These are phyloP conservation scores for Pleurotus giganteus DNA, from an alignment of 768 basidiomycete species.

Conservation along the genomic window DNA sequence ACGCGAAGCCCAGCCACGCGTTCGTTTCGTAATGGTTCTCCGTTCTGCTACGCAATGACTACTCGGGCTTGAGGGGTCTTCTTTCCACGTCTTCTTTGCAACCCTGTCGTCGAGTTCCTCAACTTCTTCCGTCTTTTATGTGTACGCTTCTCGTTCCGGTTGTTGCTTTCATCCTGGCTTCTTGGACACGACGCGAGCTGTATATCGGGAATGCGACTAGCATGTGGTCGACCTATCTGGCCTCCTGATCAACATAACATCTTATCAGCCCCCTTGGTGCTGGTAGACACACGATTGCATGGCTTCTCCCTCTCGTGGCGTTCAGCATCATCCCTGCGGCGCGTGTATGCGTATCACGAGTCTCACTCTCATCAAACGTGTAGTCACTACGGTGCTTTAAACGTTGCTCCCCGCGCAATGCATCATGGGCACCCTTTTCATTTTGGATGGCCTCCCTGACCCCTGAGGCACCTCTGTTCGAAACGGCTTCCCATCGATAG, in stretches of 20 bases:
- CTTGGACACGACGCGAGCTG: too few species aligned
- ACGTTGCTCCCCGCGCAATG: neutral
- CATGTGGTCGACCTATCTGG: neutral
- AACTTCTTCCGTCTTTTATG: neutral
- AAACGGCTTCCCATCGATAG: neutral
- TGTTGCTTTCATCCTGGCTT: neutral
- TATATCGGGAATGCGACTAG: neutral
- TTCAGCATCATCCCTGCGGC: neutral
- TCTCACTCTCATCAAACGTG: neutral
- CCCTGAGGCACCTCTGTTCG: neutral
- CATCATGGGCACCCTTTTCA: constrained; percentile 1
- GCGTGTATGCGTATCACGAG: neutral
- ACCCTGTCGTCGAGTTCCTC: neutral
- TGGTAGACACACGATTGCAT: neutral
- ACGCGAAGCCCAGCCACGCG: neutral
- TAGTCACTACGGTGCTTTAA: neutral
- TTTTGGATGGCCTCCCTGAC: neutral
- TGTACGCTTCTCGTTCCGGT: neutral
- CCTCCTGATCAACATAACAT: neutral
- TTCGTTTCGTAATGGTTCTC: neutral
- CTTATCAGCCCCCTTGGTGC: neutral
- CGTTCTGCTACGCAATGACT: neutral
- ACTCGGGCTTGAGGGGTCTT: neutral
- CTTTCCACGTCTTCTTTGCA: neutral
- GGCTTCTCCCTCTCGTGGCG: too few species aligned